Conservation (phyloP, 73 alveolate genomes). For the Tetrahymena elliotti region DNA sequence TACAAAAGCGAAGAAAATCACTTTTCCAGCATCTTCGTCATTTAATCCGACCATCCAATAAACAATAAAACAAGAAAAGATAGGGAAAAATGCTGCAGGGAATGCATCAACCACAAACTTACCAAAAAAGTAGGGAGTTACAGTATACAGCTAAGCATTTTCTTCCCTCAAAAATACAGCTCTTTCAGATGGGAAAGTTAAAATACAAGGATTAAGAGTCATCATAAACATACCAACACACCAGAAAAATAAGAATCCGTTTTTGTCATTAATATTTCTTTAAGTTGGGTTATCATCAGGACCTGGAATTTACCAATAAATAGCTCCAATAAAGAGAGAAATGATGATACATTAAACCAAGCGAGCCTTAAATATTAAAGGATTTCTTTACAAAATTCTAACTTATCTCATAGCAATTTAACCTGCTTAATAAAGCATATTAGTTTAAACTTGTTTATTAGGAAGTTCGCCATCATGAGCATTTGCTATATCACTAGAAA, state of each 20-base stretch:
- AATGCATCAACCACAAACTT: constrained; percentile 49
- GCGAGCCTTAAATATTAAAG: background rate
- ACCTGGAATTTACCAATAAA: background rate
- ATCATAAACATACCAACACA: constrained; percentile 23
- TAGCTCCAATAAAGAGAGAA: background rate
- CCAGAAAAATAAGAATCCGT: constrained; percentile 39
- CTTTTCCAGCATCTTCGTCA: constrained; percentile 3
- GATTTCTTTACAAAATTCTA: background rate
- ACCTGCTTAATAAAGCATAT: background rate
- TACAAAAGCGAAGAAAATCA: background rate
- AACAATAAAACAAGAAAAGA: background rate
- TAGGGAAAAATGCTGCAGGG: constrained; percentile 9
- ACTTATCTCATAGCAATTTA: background rate
- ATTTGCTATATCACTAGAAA: background rate
- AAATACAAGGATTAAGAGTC: constrained; percentile 11
- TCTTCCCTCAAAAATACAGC: constrained; percentile 58
- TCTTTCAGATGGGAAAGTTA: constrained; percentile 55
- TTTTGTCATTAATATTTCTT: background rate
- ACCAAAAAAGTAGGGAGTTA: constrained; percentile 41
- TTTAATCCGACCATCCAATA: constrained; percentile 35
- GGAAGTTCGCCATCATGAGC: background rate
- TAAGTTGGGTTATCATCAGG: background rate
- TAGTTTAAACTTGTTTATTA: background rate
- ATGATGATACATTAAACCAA: background rate
- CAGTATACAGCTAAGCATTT: constrained; percentile 33